Evolutionary conservation across 2,329 filamentous ascomycete genomes (phyloP).

Genomic region (Zymoseptoria crescenta): DNA sequence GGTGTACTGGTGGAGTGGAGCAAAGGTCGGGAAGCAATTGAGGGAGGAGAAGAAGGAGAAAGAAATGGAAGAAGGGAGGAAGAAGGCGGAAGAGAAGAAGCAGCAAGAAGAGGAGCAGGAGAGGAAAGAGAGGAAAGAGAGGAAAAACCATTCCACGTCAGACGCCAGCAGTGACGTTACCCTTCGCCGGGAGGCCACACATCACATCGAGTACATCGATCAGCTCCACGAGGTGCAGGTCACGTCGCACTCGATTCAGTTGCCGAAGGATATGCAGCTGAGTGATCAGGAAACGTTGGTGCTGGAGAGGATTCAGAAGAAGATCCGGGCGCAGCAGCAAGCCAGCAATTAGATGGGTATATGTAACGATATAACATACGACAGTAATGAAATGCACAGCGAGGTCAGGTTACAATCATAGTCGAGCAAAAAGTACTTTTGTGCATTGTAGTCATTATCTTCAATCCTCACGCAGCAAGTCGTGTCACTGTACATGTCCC

Average conservation of each 20-base stretch:
- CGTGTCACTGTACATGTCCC: too few relatives aligned
- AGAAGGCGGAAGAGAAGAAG: conserved; percentile 3
- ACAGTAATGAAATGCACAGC: not conserved
- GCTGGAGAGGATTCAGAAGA: conserved; percentile 29
- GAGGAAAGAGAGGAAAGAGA: conserved; percentile 13
- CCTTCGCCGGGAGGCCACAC: conserved; percentile 13
- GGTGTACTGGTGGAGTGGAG: conserved; percentile 43
- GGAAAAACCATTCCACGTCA: conserved; percentile 1
- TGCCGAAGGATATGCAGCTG: conserved; percentile 32
- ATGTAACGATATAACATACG: not conserved
- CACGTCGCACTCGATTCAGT: conserved; percentile 22
- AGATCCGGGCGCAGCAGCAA: conserved; percentile 5
- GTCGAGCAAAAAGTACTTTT: not conserved
- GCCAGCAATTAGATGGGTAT: not conserved
- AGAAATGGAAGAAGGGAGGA: conserved; percentile 2
- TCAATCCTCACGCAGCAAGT: too few relatives aligned
- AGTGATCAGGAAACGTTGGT: conserved; percentile 31
- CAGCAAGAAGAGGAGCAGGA: not conserved
- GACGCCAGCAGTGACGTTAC: conserved; percentile 10
- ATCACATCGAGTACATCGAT: conserved; percentile 12
- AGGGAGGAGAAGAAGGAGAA: conserved; percentile 11
- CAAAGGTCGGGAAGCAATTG: conserved; percentile 29
- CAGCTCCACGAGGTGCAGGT: conserved; percentile 26
- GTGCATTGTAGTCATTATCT: not conserved
- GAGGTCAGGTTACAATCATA: too few relatives aligned